phyloP scores from a whole-genome alignment of 257 asterid genomes.

The Avicennia marina region DNA sequence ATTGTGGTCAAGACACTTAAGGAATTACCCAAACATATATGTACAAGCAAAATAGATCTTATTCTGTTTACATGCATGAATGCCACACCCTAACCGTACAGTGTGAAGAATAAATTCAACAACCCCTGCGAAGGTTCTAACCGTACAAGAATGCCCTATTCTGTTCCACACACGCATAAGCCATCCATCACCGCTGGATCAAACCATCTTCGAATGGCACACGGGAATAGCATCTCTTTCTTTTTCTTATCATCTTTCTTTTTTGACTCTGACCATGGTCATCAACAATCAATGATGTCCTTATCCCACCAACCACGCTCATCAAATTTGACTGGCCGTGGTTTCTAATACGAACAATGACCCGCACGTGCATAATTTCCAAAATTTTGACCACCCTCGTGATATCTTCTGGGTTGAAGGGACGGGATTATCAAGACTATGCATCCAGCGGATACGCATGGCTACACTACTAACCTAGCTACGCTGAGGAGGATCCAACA shows the following conservation, averaged over 20 bases:
- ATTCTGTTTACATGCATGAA: slow-evolving; percentile 24
- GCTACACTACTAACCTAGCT: too few species aligned
- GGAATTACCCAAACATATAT: neutral
- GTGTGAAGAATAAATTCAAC: slow-evolving; percentile 23
- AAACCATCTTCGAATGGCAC: neutral
- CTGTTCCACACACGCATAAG: neutral
- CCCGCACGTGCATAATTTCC: slow-evolving; percentile 9
- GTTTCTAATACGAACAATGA: slow-evolving; percentile 12
- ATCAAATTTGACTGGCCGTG: slow-evolving; percentile 24
- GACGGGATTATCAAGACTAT: too few species aligned
- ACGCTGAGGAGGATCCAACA: neutral
- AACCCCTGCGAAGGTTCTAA: slow-evolving; percentile 10
- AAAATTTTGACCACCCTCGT: neutral
- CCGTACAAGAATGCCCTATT: slow-evolving; percentile 26
- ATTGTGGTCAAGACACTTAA: slow-evolving; percentile 5
- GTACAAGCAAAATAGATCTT: slow-evolving; percentile 23
- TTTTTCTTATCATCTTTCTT: neutral
- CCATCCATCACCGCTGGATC: slow-evolving; percentile 7
- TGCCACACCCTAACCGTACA: slow-evolving; percentile 27
- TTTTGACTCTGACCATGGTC: slow-evolving; percentile 13
- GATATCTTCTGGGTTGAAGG: too few species aligned
- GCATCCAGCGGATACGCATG: too few species aligned
- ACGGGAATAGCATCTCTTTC: too few species aligned
- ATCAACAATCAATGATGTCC: slow-evolving; percentile 7
- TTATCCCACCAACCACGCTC: slow-evolving; percentile 16